These are phyloP conservation scores for Venturia asperata DNA, from an alignment of 2,329 filamentous ascomycete genomes.

Conservation along the genomic window DNA sequence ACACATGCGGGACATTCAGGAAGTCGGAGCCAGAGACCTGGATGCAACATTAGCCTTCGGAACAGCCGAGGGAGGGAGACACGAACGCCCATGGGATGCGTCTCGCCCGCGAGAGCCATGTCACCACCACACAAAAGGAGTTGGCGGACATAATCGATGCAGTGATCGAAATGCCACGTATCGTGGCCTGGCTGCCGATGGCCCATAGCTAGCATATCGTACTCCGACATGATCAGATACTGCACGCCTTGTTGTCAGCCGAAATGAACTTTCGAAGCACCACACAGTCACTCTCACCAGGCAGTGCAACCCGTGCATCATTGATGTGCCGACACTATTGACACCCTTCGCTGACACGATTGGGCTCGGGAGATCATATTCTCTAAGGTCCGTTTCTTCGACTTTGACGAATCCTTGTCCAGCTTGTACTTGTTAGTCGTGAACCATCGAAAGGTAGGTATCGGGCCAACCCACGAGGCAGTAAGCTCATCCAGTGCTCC, in stretches of 20 bases:
- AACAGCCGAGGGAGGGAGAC: background rate
- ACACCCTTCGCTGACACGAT: slow-evolving; percentile 9
- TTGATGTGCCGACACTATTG: slow-evolving; percentile 19
- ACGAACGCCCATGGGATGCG: slow-evolving; percentile 15
- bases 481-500: slow-evolving; percentile 12
- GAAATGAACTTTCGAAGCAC: no score
- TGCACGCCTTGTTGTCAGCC: background rate
- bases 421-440: background rate
- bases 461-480: slow-evolving; percentile 14
- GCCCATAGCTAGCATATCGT: slow-evolving; percentile 16
- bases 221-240: slow-evolving; percentile 19
- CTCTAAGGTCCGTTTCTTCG: background rate
- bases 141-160: slow-evolving; percentile 19
- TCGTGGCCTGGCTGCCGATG: slow-evolving; percentile 12
- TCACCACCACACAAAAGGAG: slow-evolving; percentile 18
- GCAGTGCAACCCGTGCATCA: slow-evolving; percentile 20
- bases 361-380: slow-evolving; percentile 16
- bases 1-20: slow-evolving; percentile 16
- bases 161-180: slow-evolving; percentile 19
- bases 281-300: slow-evolving; percentile 8
- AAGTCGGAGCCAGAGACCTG: slow-evolving; percentile 4
- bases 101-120: slow-evolving; percentile 18
- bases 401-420: slow-evolving; percentile 18
- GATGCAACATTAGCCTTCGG: background rate
- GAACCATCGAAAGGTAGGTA: background rate